phyloP scores from a whole-genome alignment of 805 yeast genomes.

The Kluyveromyces siamensis region DNA sequence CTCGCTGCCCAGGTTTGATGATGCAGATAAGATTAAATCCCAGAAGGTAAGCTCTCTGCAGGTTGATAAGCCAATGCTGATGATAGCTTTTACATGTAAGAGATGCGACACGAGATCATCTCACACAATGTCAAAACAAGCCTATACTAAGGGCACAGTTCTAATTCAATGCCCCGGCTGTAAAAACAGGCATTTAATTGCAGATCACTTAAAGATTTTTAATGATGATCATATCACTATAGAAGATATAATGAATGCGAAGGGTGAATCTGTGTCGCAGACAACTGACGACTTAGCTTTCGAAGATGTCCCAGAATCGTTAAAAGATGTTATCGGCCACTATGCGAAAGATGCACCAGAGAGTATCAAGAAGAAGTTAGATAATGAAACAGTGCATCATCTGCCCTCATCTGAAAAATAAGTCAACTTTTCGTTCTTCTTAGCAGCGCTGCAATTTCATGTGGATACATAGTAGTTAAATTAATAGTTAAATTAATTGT shows the following conservation, averaged over 20 bases:
- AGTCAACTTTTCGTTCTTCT: neutral
- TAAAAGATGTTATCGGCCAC: slow-evolving; percentile 40
- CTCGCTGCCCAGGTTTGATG: neutral
- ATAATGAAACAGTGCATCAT: slow-evolving; percentile 13
- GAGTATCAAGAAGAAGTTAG: slow-evolving; percentile 18
- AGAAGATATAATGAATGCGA: slow-evolving; percentile 64
- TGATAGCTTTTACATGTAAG: slow-evolving; percentile 90
- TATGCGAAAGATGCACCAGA: slow-evolving; percentile 62
- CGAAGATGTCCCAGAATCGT: slow-evolving; percentile 27
- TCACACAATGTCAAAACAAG: slow-evolving; percentile 88
- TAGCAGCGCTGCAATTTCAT: neutral
- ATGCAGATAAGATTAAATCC: neutral
- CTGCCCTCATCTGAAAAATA: slow-evolving; percentile 7
- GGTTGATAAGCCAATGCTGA: slow-evolving; percentile 66
- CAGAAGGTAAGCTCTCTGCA: slow-evolving; percentile 30
- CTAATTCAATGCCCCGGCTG: slow-evolving; percentile 90
- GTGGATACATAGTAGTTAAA: neutral
- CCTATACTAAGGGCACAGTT: slow-evolving; percentile 80
- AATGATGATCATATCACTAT: slow-evolving; percentile 66
- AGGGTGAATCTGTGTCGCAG: slow-evolving; percentile 67
- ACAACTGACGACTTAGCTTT: slow-evolving; percentile 58
- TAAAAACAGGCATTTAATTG: slow-evolving; percentile 77
- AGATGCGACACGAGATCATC: slow-evolving; percentile 75
- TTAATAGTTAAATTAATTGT: no score
- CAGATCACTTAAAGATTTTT: slow-evolving; percentile 79